Percentiles rank a stretch among this genome's conserved stretches.
phyloP scores from a whole-genome alignment of 306 rosid genomes.

The Benincasa hispida region DNA sequence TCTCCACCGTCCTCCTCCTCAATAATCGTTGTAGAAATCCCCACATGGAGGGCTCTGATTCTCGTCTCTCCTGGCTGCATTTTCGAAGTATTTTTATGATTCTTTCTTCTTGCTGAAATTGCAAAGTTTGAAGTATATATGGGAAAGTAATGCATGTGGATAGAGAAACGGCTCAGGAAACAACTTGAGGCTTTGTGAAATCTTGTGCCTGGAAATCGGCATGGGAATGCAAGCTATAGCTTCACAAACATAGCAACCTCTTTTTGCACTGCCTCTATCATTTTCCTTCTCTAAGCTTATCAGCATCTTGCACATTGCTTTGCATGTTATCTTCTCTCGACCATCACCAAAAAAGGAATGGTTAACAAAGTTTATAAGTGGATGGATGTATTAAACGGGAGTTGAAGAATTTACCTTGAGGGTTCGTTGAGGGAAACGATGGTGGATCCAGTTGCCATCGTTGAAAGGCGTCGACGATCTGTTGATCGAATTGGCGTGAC shows the following conservation, averaged over 20 bases:
- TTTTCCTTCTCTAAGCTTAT: constrained; percentile 38
- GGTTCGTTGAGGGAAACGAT: constrained; percentile 48
- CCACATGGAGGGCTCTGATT: constrained; percentile 9
- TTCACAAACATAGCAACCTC: constrained; percentile 40
- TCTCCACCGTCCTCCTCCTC: constrained; percentile 15
- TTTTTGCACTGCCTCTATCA: constrained; percentile 34
- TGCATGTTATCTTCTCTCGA: constrained; percentile 49
- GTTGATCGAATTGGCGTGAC: constrained; percentile 39
- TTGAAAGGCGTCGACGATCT: constrained; percentile 24
- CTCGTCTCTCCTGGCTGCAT: constrained; percentile 31
- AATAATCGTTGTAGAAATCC: constrained; percentile 53
- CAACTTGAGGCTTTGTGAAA: constrained; percentile 60
- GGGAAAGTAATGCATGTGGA: no score
- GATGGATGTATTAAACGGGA: no score
- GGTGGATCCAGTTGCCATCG: constrained; percentile 38
- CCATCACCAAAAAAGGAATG: no score
- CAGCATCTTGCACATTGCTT: constrained; percentile 78
- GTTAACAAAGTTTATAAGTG: no score
- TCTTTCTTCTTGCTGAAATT: constrained; percentile 38
- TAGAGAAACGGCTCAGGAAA: not conserved
- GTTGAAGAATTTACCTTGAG: constrained; percentile 38
- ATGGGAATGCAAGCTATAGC: constrained; percentile 76
- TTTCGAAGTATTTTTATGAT: constrained; percentile 43
- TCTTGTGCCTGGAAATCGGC: constrained; percentile 55
- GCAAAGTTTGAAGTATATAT: not conserved